Conservation (phyloP, 306 rosid genomes). For the Corylus heterophylla region DNA sequence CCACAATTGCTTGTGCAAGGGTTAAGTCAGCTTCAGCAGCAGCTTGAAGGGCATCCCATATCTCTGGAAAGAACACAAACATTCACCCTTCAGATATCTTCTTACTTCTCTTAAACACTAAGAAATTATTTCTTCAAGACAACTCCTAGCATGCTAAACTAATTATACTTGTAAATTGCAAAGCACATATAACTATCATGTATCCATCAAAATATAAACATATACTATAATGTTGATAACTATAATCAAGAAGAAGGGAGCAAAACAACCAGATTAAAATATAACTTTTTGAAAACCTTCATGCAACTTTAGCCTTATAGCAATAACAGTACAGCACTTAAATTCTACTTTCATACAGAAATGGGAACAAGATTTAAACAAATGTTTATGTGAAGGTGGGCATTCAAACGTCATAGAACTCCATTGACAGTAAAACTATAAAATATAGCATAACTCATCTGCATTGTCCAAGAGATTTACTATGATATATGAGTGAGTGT, state of each 20-base stretch:
- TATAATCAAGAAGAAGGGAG: background rate
- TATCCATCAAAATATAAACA: background rate
- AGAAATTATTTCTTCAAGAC: background rate
- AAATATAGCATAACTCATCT: background rate
- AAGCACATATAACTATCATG: background rate
- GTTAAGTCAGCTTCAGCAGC: constrained; percentile 89
- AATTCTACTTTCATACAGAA: background rate
- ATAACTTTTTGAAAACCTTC: background rate
- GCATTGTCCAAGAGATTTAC: background rate
- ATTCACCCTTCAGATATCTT: constrained; percentile 1
- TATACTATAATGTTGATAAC: background rate
- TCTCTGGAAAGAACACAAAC: constrained; percentile 50
- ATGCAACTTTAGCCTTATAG: background rate
- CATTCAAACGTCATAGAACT: background rate
- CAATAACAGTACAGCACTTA: background rate
- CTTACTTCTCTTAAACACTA: background rate
- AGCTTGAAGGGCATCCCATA: constrained; percentile 99
- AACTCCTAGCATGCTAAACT: background rate
- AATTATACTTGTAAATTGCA: background rate
- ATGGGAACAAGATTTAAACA: background rate
- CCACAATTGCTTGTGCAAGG: constrained; percentile 91
- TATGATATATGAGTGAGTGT: background rate
- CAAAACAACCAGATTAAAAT: background rate
- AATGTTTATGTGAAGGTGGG: background rate
- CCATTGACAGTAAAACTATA: background rate